Evolutionary conservation across 2,329 filamentous ascomycete species (phyloP), one percentile per base, ranked within the genome.

Genomic region (Lachnellula cervina): DNA sequence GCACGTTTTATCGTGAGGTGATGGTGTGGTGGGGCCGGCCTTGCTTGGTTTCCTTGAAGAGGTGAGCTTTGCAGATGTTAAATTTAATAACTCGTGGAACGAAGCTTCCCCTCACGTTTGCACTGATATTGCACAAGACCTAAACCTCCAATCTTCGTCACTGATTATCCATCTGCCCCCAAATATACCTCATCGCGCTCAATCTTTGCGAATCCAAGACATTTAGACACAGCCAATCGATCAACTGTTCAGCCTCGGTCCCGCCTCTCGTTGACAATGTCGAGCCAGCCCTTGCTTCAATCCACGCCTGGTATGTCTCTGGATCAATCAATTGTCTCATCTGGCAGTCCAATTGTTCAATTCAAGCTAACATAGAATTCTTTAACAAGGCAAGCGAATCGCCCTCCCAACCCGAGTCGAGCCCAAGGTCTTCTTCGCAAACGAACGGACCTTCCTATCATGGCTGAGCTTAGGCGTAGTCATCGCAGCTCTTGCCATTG

Each of bases 381-480:
- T 43, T 34, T 19, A 23, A 17, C 14, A 67, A 96, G 93, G 93
- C 82, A 99, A 99, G 79, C 90, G 93, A 71, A 97, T 99, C 72
- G 93, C 94, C 68, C 90, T 99, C 62, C 94, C 94, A 56, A 97
- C 93, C 58, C 91, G 94, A 65, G 93, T 99, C 74, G 94, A 99
- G 76, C 94, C 94, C 68, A 99, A 99, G 77, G 94, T 99, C 79
- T 99, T 97, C 84, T 99, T 99, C 80, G 94, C 94, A 76, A 99
- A 99, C 80, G 94, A 99, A 78, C 90, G 94, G 62, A 99, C 94
- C 61, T 99, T 99, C 73, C 86, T 99, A 69, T 96, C 91, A 75
- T 99, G 94, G 94, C 89, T 99, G 70, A 99, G 99, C 82, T 97
- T 97, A 80, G 96, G 92, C 73, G 92, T 99, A 70, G 93, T 99